Percentiles rank a stretch among this genome's conserved stretches.
Conservation (phyloP, 2,329 filamentous ascomycete species). For the Didymella arachidicola region DNA sequence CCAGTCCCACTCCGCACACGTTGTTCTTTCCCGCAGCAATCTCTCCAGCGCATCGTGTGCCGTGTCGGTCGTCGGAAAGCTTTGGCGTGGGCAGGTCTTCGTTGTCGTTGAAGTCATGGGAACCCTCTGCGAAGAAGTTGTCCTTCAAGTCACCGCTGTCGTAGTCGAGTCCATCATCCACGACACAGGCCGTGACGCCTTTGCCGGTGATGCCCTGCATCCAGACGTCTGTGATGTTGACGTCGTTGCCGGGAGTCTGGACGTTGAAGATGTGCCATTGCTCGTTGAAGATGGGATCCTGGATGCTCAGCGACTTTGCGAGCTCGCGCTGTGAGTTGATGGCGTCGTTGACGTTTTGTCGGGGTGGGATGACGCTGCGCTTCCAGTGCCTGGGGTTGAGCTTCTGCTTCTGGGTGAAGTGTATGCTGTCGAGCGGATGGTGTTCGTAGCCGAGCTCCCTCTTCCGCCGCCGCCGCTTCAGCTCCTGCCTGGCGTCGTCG, state of each 20-base stretch:
- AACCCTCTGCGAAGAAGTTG: conserved; percentile 93
- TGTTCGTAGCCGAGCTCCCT: conserved; percentile 57
- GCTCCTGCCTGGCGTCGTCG: conserved; percentile 59
- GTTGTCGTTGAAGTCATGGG: conserved; percentile 95
- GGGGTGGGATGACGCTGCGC: conserved; percentile 52
- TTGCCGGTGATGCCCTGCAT: conserved; percentile 87
- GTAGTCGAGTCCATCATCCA: conserved; percentile 97
- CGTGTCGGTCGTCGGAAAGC: conserved; percentile 86
- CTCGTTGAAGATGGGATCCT: conserved; percentile 88
- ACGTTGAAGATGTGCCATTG: conserved; percentile 97
- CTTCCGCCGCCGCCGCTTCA: conserved; percentile 68
- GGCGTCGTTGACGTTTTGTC: conserved; percentile 52
- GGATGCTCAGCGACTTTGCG: conserved; percentile 70
- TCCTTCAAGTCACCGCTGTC: conserved; percentile 88
- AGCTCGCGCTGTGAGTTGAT: conserved; percentile 56
- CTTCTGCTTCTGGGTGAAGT: conserved; percentile 80
- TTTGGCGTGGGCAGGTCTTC: conserved; percentile 78
- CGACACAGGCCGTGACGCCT: conserved; percentile 88
- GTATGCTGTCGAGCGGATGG: conserved; percentile 74
- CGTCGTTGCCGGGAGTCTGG: conserved; percentile 81
- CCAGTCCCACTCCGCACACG: conserved; percentile 93
- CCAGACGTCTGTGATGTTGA: conserved; percentile 97
- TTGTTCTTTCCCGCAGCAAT: conserved; percentile 91
- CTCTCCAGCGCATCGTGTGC: conserved; percentile 93
- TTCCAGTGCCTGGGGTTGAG: conserved; percentile 69